Evolutionary conservation across 805 yeast genomes (phyloP), one percentile per base, ranked within the genome.

Genomic region (Yamadazyma olivae): DNA sequence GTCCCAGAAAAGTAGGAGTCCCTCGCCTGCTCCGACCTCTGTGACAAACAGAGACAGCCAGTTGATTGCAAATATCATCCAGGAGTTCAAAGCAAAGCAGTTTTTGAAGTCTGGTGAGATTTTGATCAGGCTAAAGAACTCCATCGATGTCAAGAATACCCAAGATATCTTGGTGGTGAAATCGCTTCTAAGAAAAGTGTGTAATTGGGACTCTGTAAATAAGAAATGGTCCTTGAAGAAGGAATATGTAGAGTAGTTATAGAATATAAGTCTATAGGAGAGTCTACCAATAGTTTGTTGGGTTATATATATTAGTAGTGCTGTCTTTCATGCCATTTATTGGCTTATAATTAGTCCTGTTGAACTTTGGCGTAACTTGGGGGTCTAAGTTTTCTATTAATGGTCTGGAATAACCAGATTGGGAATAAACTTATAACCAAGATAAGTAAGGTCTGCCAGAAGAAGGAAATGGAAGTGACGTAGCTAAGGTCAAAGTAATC

Each of bases 281-380:
- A n/a, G n/a, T n/a, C n/a, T n/a, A n/a, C n/a, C n/a, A n/a, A n/a
- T n/a, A n/a, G n/a, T n/a, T n/a, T n/a, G n/a, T n/a, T n/a, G n/a
- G n/a, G n/a, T n/a, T n/a, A n/a, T n/a, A n/a, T n/a, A n/a, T n/a
- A n/a, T n/a, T n/a, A n/a, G n/a, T n/a, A n/a, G n/a, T n/a, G n/a
- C n/a, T n/a, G n/a, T n/a, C n/a, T n/a, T n/a, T n/a, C n/a, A n/a
- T n/a, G n/a, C n/a, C n/a, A n/a, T n/a, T n/a, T n/a, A n/a, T n/a
- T n/a, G n/a, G n/a, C n/a, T n/a, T n/a, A n/a, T 8, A 8, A 25
- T 15, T 25, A 80, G 37, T 75, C 81, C 42, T 85, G 93, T 57
- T 90, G 98, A 27, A 93, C 98, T 59, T 93, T 93, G 6, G 97
- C 97, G 58, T 93, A 93, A 53, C 87, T 88, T 21, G 99, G 99